Percentiles rank a stretch among this genome's conserved stretches.
These are phyloP conservation scores for Salmacisia buchloeana DNA, from an alignment of 1,284 basidiomycete genomes.

Conservation along the genomic window DNA sequence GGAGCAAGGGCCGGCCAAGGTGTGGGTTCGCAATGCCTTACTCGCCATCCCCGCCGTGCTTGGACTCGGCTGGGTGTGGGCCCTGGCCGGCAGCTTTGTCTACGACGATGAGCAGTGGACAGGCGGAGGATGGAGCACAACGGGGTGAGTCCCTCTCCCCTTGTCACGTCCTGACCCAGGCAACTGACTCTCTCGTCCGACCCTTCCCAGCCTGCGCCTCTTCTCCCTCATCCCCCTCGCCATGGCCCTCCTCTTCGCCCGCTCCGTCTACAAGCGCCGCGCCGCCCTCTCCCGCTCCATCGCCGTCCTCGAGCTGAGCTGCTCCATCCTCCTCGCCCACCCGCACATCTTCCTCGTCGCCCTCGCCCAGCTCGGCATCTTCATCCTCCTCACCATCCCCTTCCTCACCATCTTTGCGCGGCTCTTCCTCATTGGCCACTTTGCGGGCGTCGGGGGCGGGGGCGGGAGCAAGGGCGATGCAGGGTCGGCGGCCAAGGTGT, in stretches of 20 bases:
- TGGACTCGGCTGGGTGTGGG: conserved; percentile 75
- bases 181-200: background rate
- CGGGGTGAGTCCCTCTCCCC: conserved; percentile 62
- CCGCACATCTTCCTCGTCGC: conserved; percentile 76
- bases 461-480: background rate
- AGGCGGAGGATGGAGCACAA: conserved; percentile 69
- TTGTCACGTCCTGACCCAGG: background rate
- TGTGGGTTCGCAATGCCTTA: conserved; percentile 25
- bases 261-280: conserved; percentile 64
- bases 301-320: conserved; percentile 72
- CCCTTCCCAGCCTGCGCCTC: conserved; percentile 60
- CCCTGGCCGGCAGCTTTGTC: conserved; percentile 83
- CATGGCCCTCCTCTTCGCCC: conserved; percentile 66
- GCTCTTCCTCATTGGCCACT: conserved; percentile 57
- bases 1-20: conserved; percentile 25
- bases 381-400: conserved; percentile 71
- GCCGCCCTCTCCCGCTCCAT: conserved; percentile 61
- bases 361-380: conserved; percentile 67
- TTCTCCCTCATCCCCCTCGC: conserved; percentile 71
- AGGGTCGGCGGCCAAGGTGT: conserved; percentile 54
- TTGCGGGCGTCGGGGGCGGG: background rate
- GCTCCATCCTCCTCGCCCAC: conserved; percentile 68
- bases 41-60: conserved; percentile 65
- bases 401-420: conserved; percentile 72
- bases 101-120: conserved; percentile 65